These are phyloP conservation scores for Apiosordaria backusii DNA, from an alignment of 495 filamentous ascomycete species.

Conservation along the genomic window DNA sequence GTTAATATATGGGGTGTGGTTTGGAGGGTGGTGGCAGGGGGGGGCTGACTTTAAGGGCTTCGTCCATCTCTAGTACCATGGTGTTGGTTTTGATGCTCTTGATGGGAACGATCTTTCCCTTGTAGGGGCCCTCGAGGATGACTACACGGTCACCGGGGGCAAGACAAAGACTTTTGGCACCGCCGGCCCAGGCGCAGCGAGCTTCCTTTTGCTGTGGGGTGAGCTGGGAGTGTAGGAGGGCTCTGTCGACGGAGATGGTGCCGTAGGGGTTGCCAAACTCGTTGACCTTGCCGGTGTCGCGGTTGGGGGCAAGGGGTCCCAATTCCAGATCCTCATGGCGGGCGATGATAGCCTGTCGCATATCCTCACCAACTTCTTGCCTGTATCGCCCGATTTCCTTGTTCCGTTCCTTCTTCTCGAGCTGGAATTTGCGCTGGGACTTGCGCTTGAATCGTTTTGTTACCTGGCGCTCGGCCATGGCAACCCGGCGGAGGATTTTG, in stretches of 20 bases:
- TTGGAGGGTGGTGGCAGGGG: not conserved
- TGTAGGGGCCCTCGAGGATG: constrained; percentile 67
- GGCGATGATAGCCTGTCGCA: constrained; percentile 31
- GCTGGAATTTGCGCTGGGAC: constrained; percentile 30
- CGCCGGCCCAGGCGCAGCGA: constrained; percentile 46
- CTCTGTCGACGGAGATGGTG: constrained; percentile 26
- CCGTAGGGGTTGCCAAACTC: constrained; percentile 28
- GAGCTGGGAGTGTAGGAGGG: constrained; percentile 23
- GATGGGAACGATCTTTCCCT: constrained; percentile 75
- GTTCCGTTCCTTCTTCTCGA: constrained; percentile 33
- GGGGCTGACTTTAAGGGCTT: constrained; percentile 62
- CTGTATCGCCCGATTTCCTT: constrained; percentile 16
- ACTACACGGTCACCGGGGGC: constrained; percentile 72
- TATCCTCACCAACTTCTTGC: constrained; percentile 14
- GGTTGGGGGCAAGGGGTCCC: constrained; percentile 69
- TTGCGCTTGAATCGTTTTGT: constrained; percentile 45
- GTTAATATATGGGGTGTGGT: not conserved
- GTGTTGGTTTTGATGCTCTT: constrained; percentile 50
- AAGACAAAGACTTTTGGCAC: constrained; percentile 60
- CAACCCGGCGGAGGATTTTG: constrained; percentile 66
- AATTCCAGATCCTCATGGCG: constrained; percentile 67
- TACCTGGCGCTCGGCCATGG: constrained; percentile 62
- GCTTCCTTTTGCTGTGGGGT: constrained; percentile 24
- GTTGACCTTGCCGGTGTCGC: constrained; percentile 56
- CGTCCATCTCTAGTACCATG: constrained; percentile 59